Conservation (phyloP, 2,329 filamentous ascomycete species). For the Ilyonectria mors-panacis region DNA sequence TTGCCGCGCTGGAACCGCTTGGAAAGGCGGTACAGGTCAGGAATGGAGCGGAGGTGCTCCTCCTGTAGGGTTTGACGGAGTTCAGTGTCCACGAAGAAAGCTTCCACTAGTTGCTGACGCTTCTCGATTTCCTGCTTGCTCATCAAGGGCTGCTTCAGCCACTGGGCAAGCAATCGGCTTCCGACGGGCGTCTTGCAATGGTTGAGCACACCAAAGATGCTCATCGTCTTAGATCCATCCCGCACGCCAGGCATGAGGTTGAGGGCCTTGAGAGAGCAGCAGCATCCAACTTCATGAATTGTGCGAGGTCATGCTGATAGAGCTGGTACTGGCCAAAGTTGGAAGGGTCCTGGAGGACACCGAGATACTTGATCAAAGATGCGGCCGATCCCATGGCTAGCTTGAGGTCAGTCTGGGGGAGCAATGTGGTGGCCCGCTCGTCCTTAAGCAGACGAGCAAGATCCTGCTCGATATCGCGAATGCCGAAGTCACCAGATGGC, state of each 20-base stretch:
- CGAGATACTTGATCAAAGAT: constrained; percentile 94
- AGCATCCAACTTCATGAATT: constrained; percentile 99
- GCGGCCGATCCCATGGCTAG: constrained; percentile 96
- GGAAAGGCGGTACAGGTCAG: constrained; percentile 91
- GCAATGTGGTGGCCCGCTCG: constrained; percentile 80
- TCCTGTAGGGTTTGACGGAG: constrained; percentile 97
- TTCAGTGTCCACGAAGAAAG: constrained; percentile 93
- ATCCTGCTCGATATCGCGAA: constrained; percentile 96
- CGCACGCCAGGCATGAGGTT: constrained; percentile 97
- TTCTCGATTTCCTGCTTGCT: constrained; percentile 89
- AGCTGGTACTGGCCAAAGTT: constrained; percentile 98
- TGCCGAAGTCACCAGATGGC: constrained; percentile 82
- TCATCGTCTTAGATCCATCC: constrained; percentile 98
- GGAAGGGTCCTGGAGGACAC: constrained; percentile 88
- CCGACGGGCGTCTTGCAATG: constrained; percentile 98
- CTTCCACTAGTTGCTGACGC: constrained; percentile 93
- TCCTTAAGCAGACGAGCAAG: constrained; percentile 89
- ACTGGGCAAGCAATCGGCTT: constrained; percentile 90
- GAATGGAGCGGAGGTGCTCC: constrained; percentile 92
- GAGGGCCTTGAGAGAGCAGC: constrained; percentile 92
- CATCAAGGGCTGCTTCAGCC: constrained; percentile 99
- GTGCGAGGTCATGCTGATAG: constrained; percentile 95
- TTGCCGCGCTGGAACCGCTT: constrained; percentile 95
- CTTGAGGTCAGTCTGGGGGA: constrained; percentile 94
- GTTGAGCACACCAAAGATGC: constrained; percentile 91